Percentiles rank a stretch among this genome's conserved stretches.
Evolutionary conservation across 2,329 filamentous ascomycete genomes (phyloP).

Genomic region (Nemania serpens): DNA sequence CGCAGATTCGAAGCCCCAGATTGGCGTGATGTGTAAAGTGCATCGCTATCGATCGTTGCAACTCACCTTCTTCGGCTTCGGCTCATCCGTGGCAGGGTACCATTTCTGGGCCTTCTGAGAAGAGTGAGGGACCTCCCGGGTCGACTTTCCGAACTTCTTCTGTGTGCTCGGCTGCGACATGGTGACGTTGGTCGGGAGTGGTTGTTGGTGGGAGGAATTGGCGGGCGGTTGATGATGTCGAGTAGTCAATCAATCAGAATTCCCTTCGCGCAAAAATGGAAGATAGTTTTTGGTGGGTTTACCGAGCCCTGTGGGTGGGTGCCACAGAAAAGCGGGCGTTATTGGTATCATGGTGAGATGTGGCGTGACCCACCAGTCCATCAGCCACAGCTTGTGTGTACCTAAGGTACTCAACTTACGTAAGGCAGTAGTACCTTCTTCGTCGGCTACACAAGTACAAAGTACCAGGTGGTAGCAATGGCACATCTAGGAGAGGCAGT

Average conservation of each 20-base stretch:
- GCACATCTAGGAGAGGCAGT: too few species aligned
- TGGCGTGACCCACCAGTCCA: conserved; percentile 15
- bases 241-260: conserved; percentile 34
- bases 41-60: conserved; percentile 36
- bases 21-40: conserved; percentile 3
- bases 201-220: conserved; percentile 37
- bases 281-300: conserved; percentile 43
- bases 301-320: conserved; percentile 40
- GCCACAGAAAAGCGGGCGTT: conserved; percentile 32
- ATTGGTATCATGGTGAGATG: conserved; percentile 13
- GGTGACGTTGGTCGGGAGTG: conserved; percentile 58
- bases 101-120: conserved; percentile 97
- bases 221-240: conserved; percentile 34
- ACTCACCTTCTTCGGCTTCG: conserved; percentile 93
- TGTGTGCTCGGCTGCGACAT: conserved; percentile 73
- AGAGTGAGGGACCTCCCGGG: conserved; percentile 84
- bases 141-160: conserved; percentile 98
- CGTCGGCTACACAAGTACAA: too few species aligned
- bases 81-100: conserved; percentile 95
- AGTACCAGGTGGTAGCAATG: too few species aligned
- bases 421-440: background rate
- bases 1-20: background rate
- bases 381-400: conserved; percentile 29
- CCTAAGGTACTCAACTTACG: too few species aligned
- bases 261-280: conserved; percentile 40